These are phyloP conservation scores for Coemansia pectinata DNA, from an alignment of 192 early-diverging fungal genomes.

Conservation along the genomic window DNA sequence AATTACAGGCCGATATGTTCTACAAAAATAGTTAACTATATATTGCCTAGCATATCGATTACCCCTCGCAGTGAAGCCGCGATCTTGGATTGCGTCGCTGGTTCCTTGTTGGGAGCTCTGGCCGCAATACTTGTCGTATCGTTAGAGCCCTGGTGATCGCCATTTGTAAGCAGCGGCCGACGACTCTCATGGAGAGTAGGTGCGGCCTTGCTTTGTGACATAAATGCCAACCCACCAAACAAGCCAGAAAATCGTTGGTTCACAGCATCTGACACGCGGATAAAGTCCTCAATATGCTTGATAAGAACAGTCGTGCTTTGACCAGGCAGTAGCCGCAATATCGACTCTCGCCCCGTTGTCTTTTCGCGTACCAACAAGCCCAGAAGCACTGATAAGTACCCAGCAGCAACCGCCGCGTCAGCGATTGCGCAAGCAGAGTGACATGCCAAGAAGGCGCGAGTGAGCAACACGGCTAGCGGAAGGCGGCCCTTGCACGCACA, in stretches of 20 bases:
- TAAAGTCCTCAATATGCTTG: slow-evolving; percentile 37
- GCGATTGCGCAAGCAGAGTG: slow-evolving; percentile 11
- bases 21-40: neutral
- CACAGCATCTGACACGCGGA: slow-evolving; percentile 33
- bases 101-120: neutral
- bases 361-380: slow-evolving; percentile 38
- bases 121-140: neutral
- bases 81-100: neutral
- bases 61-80: slow-evolving; percentile 19
- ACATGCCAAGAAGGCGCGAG: slow-evolving; percentile 33
- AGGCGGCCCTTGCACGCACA: slow-evolving; percentile 26
- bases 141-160: neutral
- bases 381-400: slow-evolving; percentile 44
- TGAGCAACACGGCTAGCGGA: slow-evolving; percentile 26
- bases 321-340: slow-evolving; percentile 28
- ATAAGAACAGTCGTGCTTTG: slow-evolving; percentile 18
- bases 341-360: slow-evolving; percentile 1
- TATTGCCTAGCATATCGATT: slow-evolving; percentile 12
- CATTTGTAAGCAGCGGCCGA: neutral
- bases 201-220: neutral
- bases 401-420: slow-evolving; percentile 42
- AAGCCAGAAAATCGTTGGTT: slow-evolving; percentile 33
- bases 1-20: neutral
- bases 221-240: slow-evolving; percentile 19
- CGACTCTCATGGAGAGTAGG: neutral